These are phyloP conservation scores for Xerocomus nothofagi DNA, from an alignment of 1,284 basidiomycete species.

Conservation along the genomic window DNA sequence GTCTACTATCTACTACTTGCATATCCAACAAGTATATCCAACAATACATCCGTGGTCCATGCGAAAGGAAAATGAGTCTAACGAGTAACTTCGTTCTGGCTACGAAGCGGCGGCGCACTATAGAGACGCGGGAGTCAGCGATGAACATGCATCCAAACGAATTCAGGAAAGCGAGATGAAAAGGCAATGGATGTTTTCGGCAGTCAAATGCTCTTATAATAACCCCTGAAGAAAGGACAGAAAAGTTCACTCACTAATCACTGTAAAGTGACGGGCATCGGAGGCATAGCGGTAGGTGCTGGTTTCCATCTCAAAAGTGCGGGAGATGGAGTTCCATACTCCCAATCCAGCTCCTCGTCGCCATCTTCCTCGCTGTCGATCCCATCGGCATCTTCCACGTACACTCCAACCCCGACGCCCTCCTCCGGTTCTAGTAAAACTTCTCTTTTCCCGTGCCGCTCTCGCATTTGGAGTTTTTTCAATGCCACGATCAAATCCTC, in stretches of 20 bases:
- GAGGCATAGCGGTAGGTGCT: slow-evolving; percentile 58
- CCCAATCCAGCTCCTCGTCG: slow-evolving; percentile 54
- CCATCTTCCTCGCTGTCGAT: slow-evolving; percentile 35
- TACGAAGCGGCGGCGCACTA: background rate
- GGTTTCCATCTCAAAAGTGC: slow-evolving; percentile 51
- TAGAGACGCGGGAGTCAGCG: slow-evolving; percentile 1
- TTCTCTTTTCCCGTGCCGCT: slow-evolving; percentile 44
- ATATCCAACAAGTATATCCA: too few relatives aligned
- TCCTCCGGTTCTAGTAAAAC: slow-evolving; percentile 65
- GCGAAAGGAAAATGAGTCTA: background rate
- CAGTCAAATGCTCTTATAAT: slow-evolving; percentile 37
- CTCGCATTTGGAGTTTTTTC: slow-evolving; percentile 52
- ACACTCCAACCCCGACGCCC: slow-evolving; percentile 72
- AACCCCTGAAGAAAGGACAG: slow-evolving; percentile 26
- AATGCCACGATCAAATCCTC: slow-evolving; percentile 86
- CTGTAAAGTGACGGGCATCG: slow-evolving; percentile 39
- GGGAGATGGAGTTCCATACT: slow-evolving; percentile 58
- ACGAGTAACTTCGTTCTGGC: background rate
- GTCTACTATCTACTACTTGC: background rate
- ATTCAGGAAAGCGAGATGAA: slow-evolving; percentile 18
- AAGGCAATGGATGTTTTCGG: slow-evolving; percentile 35
- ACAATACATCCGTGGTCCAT: slow-evolving; percentile 21
- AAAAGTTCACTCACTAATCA: slow-evolving; percentile 30
- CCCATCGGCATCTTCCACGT: slow-evolving; percentile 65
- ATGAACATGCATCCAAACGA: slow-evolving; percentile 1